phyloP scores from a whole-genome alignment of 768 basidiomycete genomes.

The Panaeolus papilionaceus region DNA sequence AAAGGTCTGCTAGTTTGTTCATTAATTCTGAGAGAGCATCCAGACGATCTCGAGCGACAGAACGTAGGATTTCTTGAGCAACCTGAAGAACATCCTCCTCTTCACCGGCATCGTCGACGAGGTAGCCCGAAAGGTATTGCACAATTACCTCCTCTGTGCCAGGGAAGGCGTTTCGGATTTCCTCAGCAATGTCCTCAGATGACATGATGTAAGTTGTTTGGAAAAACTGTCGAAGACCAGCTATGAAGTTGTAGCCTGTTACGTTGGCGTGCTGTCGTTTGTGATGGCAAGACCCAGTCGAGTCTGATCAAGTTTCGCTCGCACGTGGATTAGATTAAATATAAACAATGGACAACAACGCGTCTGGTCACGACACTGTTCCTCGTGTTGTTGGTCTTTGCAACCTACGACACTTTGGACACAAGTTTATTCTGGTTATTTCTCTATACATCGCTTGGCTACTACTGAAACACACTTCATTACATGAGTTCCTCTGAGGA shows the following conservation, averaged over 20 bases:
- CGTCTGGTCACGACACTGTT: slow-evolving; percentile 2
- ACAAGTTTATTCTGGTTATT: background rate
- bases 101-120: slow-evolving; percentile 88
- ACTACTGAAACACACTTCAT: background rate
- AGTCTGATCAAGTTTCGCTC: background rate
- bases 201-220: slow-evolving; percentile 50
- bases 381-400: background rate
- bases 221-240: background rate
- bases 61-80: slow-evolving; percentile 74
- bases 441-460: background rate
- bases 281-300: too few species aligned
- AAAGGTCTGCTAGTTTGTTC: slow-evolving; percentile 61
- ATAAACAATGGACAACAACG: slow-evolving; percentile 6
- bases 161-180: slow-evolving; percentile 72
- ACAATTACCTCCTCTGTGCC: slow-evolving; percentile 87
- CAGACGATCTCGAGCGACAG: slow-evolving; percentile 67
- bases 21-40: slow-evolving; percentile 73
- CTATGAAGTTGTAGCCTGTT: too few species aligned
- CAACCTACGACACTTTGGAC: background rate
- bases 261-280: too few species aligned
- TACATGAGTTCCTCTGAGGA: slow-evolving; percentile 78
- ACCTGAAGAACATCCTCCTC: slow-evolving; percentile 88
- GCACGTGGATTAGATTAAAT: slow-evolving; percentile 3
- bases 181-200: slow-evolving; percentile 78
- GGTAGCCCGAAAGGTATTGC: slow-evolving; percentile 86